A percentile compares a stretch with the other conserved stretches of the same genome.
phyloP scores from a whole-genome alignment of 2,329 filamentous ascomycete species.

The Pseudocercospora cruenta region DNA sequence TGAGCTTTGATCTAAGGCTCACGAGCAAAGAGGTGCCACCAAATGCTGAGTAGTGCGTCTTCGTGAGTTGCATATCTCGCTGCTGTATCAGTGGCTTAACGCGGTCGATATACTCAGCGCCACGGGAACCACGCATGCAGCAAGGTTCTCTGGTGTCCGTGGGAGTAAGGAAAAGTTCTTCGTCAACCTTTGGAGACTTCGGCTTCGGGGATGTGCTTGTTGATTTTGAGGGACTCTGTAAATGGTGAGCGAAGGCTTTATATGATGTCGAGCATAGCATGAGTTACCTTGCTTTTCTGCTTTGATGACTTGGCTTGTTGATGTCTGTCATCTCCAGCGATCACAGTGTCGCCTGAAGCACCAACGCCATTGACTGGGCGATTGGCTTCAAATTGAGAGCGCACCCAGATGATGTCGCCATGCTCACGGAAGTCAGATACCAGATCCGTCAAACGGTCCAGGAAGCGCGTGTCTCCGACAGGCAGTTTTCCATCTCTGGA shows the following conservation, averaged over 20 bases:
- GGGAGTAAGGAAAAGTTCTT: conserved; percentile 50
- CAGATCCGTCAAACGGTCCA: conserved; percentile 68
- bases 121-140: conserved; percentile 47
- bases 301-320: not conserved
- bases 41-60: conserved; percentile 88
- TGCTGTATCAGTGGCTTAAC: conserved; percentile 55
- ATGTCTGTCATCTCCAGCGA: conserved; percentile 24
- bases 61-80: conserved; percentile 62
- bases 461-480: conserved; percentile 65
- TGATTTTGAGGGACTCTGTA: conserved; percentile 8
- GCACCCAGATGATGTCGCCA: conserved; percentile 82
- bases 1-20: conserved; percentile 78
- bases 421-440: conserved; percentile 72
- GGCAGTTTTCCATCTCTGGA: conserved; percentile 68
- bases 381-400: conserved; percentile 64
- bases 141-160: conserved; percentile 44
- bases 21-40: conserved; percentile 72
- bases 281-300: conserved; percentile 22
- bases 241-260: not conserved
- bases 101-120: conserved; percentile 56
- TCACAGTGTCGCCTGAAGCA: conserved; percentile 31
- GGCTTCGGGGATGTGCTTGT: conserved; percentile 13
- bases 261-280: not conserved
- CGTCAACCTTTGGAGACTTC: conserved; percentile 42
- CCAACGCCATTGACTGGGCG: conserved; percentile 26